phyloP scores from a whole-genome alignment of 176 grass and related monocot species.

The Panicum miliaceum region DNA sequence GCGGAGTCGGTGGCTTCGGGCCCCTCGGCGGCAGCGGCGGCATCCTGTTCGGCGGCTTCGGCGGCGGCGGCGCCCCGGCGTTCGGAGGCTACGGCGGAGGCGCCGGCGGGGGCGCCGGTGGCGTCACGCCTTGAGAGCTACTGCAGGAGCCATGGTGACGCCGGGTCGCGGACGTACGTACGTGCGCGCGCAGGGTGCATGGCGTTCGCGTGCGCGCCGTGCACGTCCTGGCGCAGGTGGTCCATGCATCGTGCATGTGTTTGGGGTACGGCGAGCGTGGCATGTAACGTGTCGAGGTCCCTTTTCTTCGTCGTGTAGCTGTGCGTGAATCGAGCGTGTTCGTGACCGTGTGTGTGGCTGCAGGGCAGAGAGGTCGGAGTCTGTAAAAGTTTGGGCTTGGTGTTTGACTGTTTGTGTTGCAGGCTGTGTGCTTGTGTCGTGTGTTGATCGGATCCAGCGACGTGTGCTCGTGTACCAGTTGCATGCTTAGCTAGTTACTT shows the following conservation, averaged over 20 bases:
- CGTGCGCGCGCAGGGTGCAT: not conserved
- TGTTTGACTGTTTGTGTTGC: not conserved
- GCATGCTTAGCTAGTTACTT: not conserved
- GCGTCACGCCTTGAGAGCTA: constrained; percentile 45
- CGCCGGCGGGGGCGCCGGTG: constrained; percentile 1
- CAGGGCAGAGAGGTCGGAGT: not conserved
- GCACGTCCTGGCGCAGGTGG: no score
- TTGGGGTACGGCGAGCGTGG: not conserved
- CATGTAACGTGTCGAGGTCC: not conserved
- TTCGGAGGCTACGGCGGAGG: constrained; percentile 37
- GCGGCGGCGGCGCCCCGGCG: constrained; percentile 5
- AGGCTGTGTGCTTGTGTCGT: not conserved
- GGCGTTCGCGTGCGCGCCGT: not conserved
- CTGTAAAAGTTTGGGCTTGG: constrained; percentile 11
- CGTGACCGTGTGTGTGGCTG: not conserved
- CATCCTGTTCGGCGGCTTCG: constrained; percentile 12
- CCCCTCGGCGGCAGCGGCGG: constrained; percentile 41
- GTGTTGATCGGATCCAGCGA: not conserved
- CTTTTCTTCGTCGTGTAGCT: not conserved
- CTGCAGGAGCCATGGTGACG: not conserved
- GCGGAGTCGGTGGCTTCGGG: constrained; percentile 30
- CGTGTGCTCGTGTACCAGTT: not conserved
- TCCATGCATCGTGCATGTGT: no score
- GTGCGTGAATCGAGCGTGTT: not conserved
- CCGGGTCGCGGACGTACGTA: not conserved